Base-by-base conservation (phyloP, 228 moss, liverwort and hornwort species). In the Sphagnum magellanicum region DNA sequence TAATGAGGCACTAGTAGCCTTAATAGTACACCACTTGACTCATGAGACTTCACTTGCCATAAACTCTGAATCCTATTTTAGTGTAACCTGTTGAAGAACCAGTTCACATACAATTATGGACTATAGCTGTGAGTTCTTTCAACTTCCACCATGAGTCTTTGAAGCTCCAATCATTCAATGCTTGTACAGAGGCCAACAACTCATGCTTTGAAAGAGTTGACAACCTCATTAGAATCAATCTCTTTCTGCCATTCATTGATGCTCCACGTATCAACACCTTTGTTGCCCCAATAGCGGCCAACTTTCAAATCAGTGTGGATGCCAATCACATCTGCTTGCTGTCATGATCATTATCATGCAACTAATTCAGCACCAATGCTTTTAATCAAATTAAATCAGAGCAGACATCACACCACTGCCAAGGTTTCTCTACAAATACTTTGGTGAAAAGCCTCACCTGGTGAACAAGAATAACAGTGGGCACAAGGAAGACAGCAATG, bases 251-350 rank as follows among this genome's bases (percentile, higher is more conserved):
- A 98, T 65, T 85, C 84, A 52, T 79, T 68, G 13, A 71, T 79
- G 74, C 78, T 86, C 97, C 97, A 98, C 50, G 63, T 81, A 67
- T 98, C 97, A 66, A 91, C 91, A 63, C 83, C 83, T 73, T 78
- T 87, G 6, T 85, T 79, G 13, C 97, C 97, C 5, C 81, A 91
- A 68, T 86, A 98, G 63, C 84, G 81, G 15, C 90, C 91, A 58
- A 93, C 80, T 65, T 88, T 90, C 75, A 98, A 83, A 72, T 91
- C 93, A 10, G 97, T 89, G 16, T 88, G 90, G 52, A 85, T 80
- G 64, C 77, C 88, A 62, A 98, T 84, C 13, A 93, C 93, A 52
- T 82, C 75, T 64, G 91, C 76, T 98, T 98, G 97, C 97, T 98
- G 85, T 14, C 49, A 48, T 4, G 60, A 48, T 7, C 58, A 50